Evolutionary conservation across 768 basidiomycete species (phyloP), one percentile per base, ranked within the genome.

Genomic region (Baorangia bicolor): DNA sequence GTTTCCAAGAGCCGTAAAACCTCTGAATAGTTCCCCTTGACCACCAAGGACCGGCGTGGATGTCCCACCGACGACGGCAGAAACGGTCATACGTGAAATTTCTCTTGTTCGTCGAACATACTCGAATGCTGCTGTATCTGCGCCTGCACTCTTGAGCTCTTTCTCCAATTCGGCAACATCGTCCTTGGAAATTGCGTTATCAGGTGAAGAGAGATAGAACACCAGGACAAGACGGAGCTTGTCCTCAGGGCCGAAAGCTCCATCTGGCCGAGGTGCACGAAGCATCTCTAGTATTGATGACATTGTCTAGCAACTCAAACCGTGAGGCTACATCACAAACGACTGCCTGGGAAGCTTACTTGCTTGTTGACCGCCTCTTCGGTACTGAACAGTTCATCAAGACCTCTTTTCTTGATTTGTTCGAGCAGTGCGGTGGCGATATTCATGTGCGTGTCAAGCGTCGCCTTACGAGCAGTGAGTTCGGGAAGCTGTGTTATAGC

Each of bases 391-490:
- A 99, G 79, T 65, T 96, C 96, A 71, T 99, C 97, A 31, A 99
- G 79, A 4, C 92, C 93, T 34, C 97, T 85, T 55, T 86, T 87
- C 75, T 98, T 98, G 76, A 99, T 97, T 35, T 97, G 87, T 69
- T 96, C 94, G 28, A 99, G 77, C 11, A 99, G 75, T 18, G 95
- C 90, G 13, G 95, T 97, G 35, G 96, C 96, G 53, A 99, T 96
- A 73, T 98, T 98, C 95, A 99, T 98, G 69, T 99, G 97, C 4
- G 95, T 94, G 70, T 99, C 97, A 25, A 99, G 81, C 1, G 92
- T 95, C 31, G 94, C 92, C 66, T 99, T 99, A 39, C 97, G 85
- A 4, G 97, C 94, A 5, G 96, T 98, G 47, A 99, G 77, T 69
- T 98, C 97, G 2, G 97, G 97, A 20, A 99, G 78, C 58, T 94